Conservation (phyloP, 306 rosid species). For the Corylus heterophylla region DNA sequence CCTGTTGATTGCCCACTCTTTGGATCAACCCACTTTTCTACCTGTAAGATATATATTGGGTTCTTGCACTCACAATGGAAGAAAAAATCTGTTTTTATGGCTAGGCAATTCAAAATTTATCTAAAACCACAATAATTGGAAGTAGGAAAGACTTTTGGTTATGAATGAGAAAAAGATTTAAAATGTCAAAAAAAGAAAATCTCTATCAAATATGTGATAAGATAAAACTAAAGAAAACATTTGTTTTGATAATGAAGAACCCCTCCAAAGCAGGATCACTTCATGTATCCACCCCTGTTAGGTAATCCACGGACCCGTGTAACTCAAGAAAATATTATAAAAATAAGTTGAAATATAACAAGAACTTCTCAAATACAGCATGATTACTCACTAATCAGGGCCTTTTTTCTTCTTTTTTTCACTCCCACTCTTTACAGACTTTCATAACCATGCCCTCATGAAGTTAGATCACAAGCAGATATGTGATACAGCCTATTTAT, state of each 20-base stretch:
- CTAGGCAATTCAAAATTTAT: constrained; percentile 9
- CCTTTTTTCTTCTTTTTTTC: not conserved
- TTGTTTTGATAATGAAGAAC: no score
- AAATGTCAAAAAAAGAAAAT: not conserved
- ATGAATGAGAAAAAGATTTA: not conserved
- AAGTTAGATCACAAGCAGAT: not conserved
- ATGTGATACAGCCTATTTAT: not conserved
- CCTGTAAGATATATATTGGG: constrained; percentile 53
- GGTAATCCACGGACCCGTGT: no score
- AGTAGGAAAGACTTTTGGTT: constrained; percentile 10
- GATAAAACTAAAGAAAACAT: not conserved
- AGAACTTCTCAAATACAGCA: not conserved
- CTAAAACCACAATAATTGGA: not conserved
- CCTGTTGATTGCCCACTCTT: constrained; percentile 82
- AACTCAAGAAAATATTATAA: not conserved
- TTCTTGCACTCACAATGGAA: constrained; percentile 19
- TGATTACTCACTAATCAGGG: not conserved
- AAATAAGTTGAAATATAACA: not conserved
- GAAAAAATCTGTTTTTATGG: constrained; percentile 1
- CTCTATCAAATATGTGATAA: not conserved
- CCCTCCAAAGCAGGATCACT: no score
- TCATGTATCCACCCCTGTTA: no score
- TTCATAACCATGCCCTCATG: not conserved
- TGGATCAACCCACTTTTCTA: constrained; percentile 85
- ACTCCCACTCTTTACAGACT: not conserved